Percentiles rank a stretch among this genome's conserved stretches.
phyloP scores from a whole-genome alignment of 2,329 filamentous ascomycete genomes.

The Colletotrichum paranaense region DNA sequence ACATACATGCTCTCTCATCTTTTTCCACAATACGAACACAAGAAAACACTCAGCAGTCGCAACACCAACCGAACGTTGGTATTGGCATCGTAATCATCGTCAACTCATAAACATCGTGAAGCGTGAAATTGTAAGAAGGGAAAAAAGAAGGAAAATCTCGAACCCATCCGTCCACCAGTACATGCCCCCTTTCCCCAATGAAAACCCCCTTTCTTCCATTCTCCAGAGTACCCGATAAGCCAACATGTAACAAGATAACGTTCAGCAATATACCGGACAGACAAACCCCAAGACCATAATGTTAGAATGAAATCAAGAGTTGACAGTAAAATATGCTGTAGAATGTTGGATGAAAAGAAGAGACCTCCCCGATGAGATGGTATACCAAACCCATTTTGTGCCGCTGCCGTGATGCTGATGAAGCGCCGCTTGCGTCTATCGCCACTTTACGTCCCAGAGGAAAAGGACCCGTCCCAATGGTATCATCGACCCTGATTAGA shows the following conservation, averaged over 20 bases:
- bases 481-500: conserved; percentile 7
- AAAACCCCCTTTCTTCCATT: background rate
- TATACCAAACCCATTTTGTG: conserved; percentile 10
- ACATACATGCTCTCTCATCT: background rate
- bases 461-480: background rate
- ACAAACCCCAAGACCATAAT: background rate
- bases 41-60: background rate
- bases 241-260: background rate
- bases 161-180: background rate
- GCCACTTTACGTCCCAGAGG: background rate
- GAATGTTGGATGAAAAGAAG: background rate
- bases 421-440: background rate
- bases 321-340: conserved; percentile 9
- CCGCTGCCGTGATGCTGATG: conserved; percentile 10
- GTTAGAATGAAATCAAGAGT: background rate
- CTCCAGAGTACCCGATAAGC: background rate
- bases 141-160: background rate
- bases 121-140: background rate
- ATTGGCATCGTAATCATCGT: background rate
- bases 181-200: background rate
- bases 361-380: background rate
- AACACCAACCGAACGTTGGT: background rate
- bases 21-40: background rate
- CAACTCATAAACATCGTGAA: conserved; percentile 5
- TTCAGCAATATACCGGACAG: background rate